phyloP scores from a whole-genome alignment of 345 rosid species.

The Sisymbrium irio region DNA sequence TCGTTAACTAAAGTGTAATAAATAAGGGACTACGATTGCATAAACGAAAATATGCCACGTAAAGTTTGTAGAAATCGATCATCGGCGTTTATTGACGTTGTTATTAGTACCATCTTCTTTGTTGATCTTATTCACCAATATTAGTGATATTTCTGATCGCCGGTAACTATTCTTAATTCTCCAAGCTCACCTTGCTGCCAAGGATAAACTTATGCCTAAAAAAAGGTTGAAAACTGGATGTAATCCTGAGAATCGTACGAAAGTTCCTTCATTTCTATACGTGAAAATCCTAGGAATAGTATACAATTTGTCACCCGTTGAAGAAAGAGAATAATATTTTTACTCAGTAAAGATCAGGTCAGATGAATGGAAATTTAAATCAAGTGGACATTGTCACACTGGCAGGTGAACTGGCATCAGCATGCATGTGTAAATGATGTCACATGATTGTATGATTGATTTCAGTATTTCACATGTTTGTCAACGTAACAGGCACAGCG shows the following conservation, averaged over 20 bases:
- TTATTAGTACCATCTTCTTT: background rate
- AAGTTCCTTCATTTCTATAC: background rate
- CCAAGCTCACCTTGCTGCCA: background rate
- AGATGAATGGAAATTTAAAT: background rate
- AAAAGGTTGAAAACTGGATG: background rate
- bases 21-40: background rate
- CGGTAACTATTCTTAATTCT: background rate
- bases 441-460: constrained; percentile 15
- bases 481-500: background rate
- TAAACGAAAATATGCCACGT: background rate
- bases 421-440: constrained; percentile 3
- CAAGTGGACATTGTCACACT: background rate
- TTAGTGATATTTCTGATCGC: background rate
- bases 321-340: background rate
- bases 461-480: constrained; percentile 12
- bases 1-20: background rate
- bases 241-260: background rate
- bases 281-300: background rate
- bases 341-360: background rate
- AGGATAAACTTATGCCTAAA: background rate
- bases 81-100: background rate
- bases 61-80: background rate
- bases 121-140: background rate
- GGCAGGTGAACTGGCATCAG: constrained; percentile 19
- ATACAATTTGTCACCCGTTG: background rate